Evolutionary conservation across 140 eudicot species (phyloP), one percentile per base, ranked within the genome.

Genomic region (Senecio squalidus): DNA sequence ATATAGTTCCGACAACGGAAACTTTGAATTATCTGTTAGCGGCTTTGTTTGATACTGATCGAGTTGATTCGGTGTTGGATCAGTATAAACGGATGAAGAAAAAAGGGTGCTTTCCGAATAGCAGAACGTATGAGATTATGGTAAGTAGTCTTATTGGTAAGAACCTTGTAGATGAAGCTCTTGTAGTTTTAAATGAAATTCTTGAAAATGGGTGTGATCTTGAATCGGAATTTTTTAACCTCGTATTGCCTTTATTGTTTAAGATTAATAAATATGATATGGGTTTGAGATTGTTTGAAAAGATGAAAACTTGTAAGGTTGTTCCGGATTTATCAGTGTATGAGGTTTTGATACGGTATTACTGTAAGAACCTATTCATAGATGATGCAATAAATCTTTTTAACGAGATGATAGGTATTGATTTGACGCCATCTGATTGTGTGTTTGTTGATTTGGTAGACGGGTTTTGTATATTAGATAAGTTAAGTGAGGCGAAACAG

Each of bases 21-120:
- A 84, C 95, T 4, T 61, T 89, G 75, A 89, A 89, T 80, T 65
- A 38, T 64, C 54, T 89, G 36, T 45, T 89, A 58, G 76, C 80
- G 66, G 74, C 82, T 74, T 78, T 85, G 51, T 77, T 85, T 75
- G 95, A 77, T 62, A 72, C 82, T 27, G 72, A 66, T 2, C 57
- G 76, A 53, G 69, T 72, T 25, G 89, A 85, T 43, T 15, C 66
- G n/a, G 93, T 71, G 22, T 25, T 89, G 51, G 85, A 82, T 75
- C 97, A 89, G 33, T 89, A 65, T 67, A 80, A 66, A 44, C 76
- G 89, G 21, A 79, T 89, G 78, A 17, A 26, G 45, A 89, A 77
- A 69, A 89, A 89, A 74, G 55, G 67, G 15, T 82, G 85, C 31
- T 14, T 28, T 36, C 95, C 95, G 28, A 82, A 75, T 75, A 73